Base-by-base conservation (phyloP, 257 asterid genomes). In the Nicotiana noctiflora region DNA sequence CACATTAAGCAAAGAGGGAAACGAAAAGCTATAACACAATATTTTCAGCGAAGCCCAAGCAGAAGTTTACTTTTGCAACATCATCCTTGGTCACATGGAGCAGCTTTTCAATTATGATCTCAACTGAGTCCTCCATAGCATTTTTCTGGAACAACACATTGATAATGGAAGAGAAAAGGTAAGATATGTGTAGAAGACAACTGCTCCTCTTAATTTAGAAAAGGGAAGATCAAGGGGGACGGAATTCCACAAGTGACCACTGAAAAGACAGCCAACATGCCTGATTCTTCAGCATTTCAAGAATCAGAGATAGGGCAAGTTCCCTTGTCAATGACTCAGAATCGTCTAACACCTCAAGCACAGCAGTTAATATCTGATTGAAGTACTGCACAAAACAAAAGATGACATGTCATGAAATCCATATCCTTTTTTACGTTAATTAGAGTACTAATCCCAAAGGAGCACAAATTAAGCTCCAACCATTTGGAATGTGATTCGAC, bases 261-360 rank as follows among this genome's bases (percentile, higher is more conserved):
- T 46, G 25, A 23, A 74, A 74, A 60, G 17, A 80, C 79, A 25
- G 82, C 83, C 29, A 60, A 84, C 83, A 83, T 46, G 93, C 99
- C 98, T 96, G 98, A 87, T 94, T 92, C 90, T 90, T 94, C 88
- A 96, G 86, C 98, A 96, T 91, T 88, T 94, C 98, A 87, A 90
- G 85, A 55, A 96, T 88, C 82, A 96, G 85, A 23, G 95, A 81
- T 62, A 94, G 93, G 51, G 91, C 90, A 88, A 90, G 85, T 90
- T 96, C 99, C 34, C 97, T 91, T 64, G 88, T 89, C 70, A 92
- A 91, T 76, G 98, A 88, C 82, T 96, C 97, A 66, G 92, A 80
- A 85, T 96, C 98, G 85, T 94, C 98, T 92, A 92, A 90, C 84
- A 93, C 93, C 84, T 96, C 99, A 75, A 96, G 97, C 64, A 91